Evolutionary conservation across 2,329 filamentous ascomycete genomes (phyloP), one percentile per base, ranked within the genome.

Genomic region (Penicillium sp.): DNA sequence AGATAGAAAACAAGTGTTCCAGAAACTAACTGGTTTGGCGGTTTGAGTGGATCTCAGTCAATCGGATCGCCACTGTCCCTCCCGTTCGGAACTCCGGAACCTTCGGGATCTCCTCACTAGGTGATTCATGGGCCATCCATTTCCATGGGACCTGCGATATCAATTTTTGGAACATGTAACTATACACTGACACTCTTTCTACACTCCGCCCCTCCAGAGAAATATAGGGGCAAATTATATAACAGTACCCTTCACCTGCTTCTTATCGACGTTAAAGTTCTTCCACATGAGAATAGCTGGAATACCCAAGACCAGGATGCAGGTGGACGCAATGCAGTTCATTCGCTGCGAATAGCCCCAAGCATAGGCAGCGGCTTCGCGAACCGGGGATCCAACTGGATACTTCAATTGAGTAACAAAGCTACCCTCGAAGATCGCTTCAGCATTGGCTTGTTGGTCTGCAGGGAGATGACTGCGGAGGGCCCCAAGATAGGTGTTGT

Each of bases 401-500:
- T 72, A 76, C 1, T 54, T 52, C 46, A 68, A 58, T 49, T 76
- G 73, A 6, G 59, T 58, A 1, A 54, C 19, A 39, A 70, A 72
- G 1, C 71, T 71, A 9, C 61, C 66, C 3, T 63, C 7, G 49
- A 64, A 73, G 26, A 76, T 68, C 1, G 51, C 26, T 1, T 66
- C 60, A 13, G 61, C 59, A 39, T 70, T 65, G 0, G 58, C 45
- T 49, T 65, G 62, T 31, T 58, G 19, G 8, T 63, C 57, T 0
- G 54, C 65, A 0, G 84, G 84, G 0, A 87, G 73, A 53, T 78
- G 73, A 26, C 67, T 65, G 31, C 60, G 59, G 11, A 87, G 75
- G 0, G 77, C 75, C 2, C 72, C 65, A 9, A 78, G 78, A 69
- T 88, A 84, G 1, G 82, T 80, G 58, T 81, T 79, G 2, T 80